Evolutionary conservation across 352 stramenopile species (phyloP), one percentile per base, ranked within the genome.

Genomic region (Phytopythium mirpurense): DNA sequence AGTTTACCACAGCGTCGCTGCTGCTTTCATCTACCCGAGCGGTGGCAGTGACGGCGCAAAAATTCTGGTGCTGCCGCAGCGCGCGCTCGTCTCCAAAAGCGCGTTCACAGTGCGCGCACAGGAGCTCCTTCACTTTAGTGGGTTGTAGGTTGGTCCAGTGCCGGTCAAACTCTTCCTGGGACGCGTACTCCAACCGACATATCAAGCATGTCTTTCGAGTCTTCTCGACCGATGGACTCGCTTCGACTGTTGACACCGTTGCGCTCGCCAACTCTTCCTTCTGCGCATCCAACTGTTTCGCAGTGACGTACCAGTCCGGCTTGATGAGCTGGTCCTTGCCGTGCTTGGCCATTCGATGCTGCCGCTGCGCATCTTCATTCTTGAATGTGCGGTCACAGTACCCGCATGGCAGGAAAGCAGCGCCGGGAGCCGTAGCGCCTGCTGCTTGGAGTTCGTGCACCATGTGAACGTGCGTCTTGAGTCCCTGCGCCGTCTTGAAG

Each of bases 381-480:
- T 76, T 85, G 52, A 95, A 95, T 26, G 63, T 78, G 31, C 75
- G 75, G 16, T 76, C 67, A 40, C 78, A 89, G 14, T 77, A 56
- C 7, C 51, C 57, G 48, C 76, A 81, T 34, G 67, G 59, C 24
- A 85, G 54, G 5, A 46, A 21, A 3, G 55, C 36, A 41, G 35
- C 50, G 8, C 51, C 52, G 10, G 45, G n/a, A 16, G 18, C 18
- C 27, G 18, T 54, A 41, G 21, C 29, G 14, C 24, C 35, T 26
- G 42, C 63, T 36, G 47, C 59, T 66, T 76, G 62, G 2, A 93
- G 66, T 35, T 93, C 76, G 56, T 95, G 85, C n/a, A 92, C 69
- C 83, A 93, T 91, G 43, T 88, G 85, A 38, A 83, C 63, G 58
- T 93, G 84, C 37, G 83, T 95, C 56, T 76, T 72, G 21, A 90